Base-by-base conservation (phyloP, 2,329 filamentous ascomycete species). In the Phyllosticta capitalensis region DNA sequence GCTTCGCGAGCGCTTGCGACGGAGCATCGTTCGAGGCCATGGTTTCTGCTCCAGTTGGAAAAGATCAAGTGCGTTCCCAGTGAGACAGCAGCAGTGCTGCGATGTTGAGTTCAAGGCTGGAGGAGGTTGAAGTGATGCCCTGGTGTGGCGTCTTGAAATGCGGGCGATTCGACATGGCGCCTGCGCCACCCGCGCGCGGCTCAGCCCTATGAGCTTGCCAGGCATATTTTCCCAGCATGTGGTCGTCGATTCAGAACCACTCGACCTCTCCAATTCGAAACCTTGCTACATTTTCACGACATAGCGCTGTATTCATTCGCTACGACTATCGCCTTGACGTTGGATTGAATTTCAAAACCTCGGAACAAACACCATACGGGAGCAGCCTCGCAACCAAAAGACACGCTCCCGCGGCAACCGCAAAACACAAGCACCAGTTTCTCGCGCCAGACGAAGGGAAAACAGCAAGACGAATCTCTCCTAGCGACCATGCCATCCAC, bases 1-100 rank as follows among this genome's bases (percentile, higher is more conserved):
- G 80, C 75, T 90, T 91, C 59, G 85, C 77, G 61, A 94, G 80
- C 62, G 86, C 82, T n/a, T 45, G 17, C 38, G 38, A 55, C 17
- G 38, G 14, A 14, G 3, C 38, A n/a, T 45, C 38, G 38, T 45
- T 17, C 14, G 38, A n/a, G 7, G 38, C 38, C 73, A 81, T 5
- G 85, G 83, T 6, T 64, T 30, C 61, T 61, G 5, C 65, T 59
- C 68, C 71, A 72, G 62, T 52, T 64, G 51, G 58, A 20, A 38
- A 52, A n/a, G 30, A 5, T 38, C 17, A 24, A 22, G 57, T 30
- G 9, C 6, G 28, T 9, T 6, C 17, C 14, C 17, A n/a, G 3
- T 45, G 3, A 17, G 30, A 0, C 6, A 7, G 26, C 5, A 50
- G 17, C 20, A 9, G 20, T 17, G 20, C 19, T 14, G 2, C 1